Base-by-base conservation (phyloP, 495 filamentous ascomycete species). In the Antarctomyces pellizariae region DNA sequence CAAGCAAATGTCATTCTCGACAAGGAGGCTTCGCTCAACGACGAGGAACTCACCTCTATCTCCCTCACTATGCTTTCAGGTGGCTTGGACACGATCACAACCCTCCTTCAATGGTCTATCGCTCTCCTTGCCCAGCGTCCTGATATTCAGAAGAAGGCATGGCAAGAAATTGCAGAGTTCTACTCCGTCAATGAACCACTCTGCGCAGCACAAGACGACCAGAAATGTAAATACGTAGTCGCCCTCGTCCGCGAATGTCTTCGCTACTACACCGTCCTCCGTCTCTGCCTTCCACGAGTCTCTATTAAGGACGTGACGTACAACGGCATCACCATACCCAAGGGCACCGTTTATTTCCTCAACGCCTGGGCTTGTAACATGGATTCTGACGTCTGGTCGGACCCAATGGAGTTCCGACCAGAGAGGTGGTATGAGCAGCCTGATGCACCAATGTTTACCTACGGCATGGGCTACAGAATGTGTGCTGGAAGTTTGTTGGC, bases 341-440 rank as follows among this genome's bases (percentile, higher is more conserved):
- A 57, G 17, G 59, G 61, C 11, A 69, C 60, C 4, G 61, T 66
- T 0, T 54, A 69, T 22, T 71, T 69, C 41, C 44, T 75, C 31
- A 72, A 75, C 39, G 57, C 62, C 0, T 71, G 64, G 66, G 63
- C 62, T 5, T 71, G 66, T 32, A 72, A 70, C 26, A 64, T 57
- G 49, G 65, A 74, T 34, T 52, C 57, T 1, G 54, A 58, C 15
- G 48, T 70, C 16, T 71, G 61, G 57, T 34, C 36, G 13, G 61
- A 72, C 35, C 67, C 67, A 1, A 53, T 64, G 13, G 47, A 40
- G 15, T 71, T 72, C 42, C 41, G 55, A 9, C 67, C 68, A 5
- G 65, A 72, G 35, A 47, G 67, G 7, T 74, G 63, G 59, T 35
- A 68, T 18, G 63, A 69, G 37, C 55, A 64, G 25, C 63, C 65